Percentiles rank a stretch among this genome's conserved stretches.
phyloP scores from a whole-genome alignment of 1,284 basidiomycete genomes.

The Sanghuangporus weigelae region DNA sequence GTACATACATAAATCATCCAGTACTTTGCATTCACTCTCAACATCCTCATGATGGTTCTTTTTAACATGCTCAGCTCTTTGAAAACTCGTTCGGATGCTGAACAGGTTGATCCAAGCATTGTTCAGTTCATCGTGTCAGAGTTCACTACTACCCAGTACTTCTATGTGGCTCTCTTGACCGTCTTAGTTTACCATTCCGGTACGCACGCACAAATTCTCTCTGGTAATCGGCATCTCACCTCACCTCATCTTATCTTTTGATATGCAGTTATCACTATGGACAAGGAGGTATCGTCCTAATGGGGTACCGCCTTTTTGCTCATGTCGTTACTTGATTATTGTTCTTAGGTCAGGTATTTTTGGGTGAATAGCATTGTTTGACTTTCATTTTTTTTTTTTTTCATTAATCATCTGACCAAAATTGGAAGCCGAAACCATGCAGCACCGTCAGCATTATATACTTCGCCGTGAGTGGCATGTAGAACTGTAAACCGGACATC shows the following conservation, averaged over 20 bases:
- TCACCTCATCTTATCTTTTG: too few relatives aligned
- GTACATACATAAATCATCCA: too few relatives aligned
- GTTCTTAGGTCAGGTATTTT: too few relatives aligned
- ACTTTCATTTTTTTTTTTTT: too few relatives aligned
- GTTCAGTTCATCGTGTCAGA: not conserved
- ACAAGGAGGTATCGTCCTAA: not conserved
- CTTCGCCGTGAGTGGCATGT: not conserved
- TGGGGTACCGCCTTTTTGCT: not conserved
- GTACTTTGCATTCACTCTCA: too few relatives aligned
- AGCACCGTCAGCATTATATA: not conserved
- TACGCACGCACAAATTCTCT: too few relatives aligned
- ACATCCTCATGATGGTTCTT: too few relatives aligned
- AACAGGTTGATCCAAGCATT: not conserved
- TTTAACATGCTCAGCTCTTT: too few relatives aligned
- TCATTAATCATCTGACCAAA: not conserved
- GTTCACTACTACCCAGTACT: not conserved
- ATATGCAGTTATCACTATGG: not conserved
- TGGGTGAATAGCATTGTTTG: too few relatives aligned
- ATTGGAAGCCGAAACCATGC: not conserved
- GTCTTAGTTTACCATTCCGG: not conserved
- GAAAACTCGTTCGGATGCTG: not conserved
- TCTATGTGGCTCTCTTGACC: not conserved
- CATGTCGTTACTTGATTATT: not conserved
- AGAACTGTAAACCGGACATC: not conserved
- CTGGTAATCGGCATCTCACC: too few relatives aligned